phyloP scores from a whole-genome alignment of 2,329 filamentous ascomycete genomes.

The Lachnum nothofagi region DNA sequence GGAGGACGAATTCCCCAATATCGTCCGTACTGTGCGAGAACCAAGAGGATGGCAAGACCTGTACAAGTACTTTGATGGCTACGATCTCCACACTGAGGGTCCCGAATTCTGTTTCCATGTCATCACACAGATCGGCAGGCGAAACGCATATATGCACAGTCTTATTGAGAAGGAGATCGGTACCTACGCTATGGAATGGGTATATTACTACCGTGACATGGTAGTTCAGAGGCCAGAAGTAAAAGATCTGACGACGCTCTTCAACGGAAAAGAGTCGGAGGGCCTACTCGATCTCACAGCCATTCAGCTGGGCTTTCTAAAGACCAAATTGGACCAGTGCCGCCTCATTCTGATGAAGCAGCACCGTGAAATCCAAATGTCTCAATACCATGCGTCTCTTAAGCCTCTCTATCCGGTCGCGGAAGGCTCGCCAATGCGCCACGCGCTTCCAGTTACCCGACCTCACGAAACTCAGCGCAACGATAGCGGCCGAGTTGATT shows the following conservation, averaged over 20 bases:
- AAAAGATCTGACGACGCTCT: conserved; percentile 6
- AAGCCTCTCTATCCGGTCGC: conserved; percentile 5
- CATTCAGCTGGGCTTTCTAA: not conserved
- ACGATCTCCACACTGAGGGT: conserved; percentile 29
- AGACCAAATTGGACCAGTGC: not conserved
- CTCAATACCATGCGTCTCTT: not conserved
- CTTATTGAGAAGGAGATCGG: conserved; percentile 11
- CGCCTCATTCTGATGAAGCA: not conserved
- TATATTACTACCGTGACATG: conserved; percentile 2
- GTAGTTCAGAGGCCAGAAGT: not conserved
- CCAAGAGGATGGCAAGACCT: conserved; percentile 25
- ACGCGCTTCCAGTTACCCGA: not conserved
- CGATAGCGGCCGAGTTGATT: not conserved
- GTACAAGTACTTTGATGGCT: conserved; percentile 32
- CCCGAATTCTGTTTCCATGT: conserved; percentile 30
- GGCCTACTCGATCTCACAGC: conserved; percentile 1
- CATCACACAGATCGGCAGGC: conserved; percentile 21
- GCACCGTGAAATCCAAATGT: not conserved
- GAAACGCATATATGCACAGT: not conserved
- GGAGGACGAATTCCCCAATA: conserved; percentile 13
- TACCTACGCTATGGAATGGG: conserved; percentile 19
- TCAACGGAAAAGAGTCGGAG: conserved; percentile 6
- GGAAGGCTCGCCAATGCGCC: not conserved
- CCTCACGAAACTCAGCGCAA: not conserved
- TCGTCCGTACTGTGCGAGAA: conserved; percentile 8